A percentile compares a stretch with the other conserved stretches of the same genome.
Evolutionary conservation across 2,329 filamentous ascomycete genomes (phyloP).

Genomic region (Penicillium polonicum): DNA sequence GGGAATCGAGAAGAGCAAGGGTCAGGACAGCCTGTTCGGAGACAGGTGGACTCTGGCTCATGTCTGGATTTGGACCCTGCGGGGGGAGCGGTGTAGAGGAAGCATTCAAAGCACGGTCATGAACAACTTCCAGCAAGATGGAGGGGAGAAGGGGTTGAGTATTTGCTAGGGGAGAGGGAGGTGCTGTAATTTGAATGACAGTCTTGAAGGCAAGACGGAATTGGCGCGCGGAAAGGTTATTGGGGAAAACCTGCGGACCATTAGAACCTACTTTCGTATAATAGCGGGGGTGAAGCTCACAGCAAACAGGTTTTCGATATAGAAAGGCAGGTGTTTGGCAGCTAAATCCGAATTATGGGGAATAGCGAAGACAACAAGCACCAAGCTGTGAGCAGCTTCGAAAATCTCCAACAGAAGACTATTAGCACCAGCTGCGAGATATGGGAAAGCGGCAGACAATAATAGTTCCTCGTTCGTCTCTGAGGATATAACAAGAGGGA

Average conservation of each 20-base stretch:
- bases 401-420: constrained; percentile 68
- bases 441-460: constrained; percentile 70
- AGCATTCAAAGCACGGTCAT: constrained; percentile 61
- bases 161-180: constrained; percentile 72
- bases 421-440: constrained; percentile 64
- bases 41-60: constrained; percentile 33
- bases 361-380: constrained; percentile 75
- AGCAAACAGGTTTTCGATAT: constrained; percentile 75
- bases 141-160: constrained; percentile 76
- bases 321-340: constrained; percentile 72
- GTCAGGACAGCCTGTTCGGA: constrained; percentile 78
- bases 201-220: constrained; percentile 88
- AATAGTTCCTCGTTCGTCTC: constrained; percentile 69
- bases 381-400: constrained; percentile 80
- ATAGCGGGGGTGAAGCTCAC: constrained; percentile 29
- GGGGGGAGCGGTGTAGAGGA: constrained; percentile 51
- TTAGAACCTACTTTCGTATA: background rate
- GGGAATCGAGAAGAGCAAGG: constrained; percentile 73
- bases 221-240: constrained; percentile 75
- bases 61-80: constrained; percentile 36
- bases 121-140: constrained; percentile 74
- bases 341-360: constrained; percentile 73
- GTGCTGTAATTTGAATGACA: constrained; percentile 75
- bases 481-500: constrained; percentile 68
- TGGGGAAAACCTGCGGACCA: constrained; percentile 63